Base-by-base conservation (phyloP, 495 filamentous ascomycete genomes). In the Tuber umbilicatum region DNA sequence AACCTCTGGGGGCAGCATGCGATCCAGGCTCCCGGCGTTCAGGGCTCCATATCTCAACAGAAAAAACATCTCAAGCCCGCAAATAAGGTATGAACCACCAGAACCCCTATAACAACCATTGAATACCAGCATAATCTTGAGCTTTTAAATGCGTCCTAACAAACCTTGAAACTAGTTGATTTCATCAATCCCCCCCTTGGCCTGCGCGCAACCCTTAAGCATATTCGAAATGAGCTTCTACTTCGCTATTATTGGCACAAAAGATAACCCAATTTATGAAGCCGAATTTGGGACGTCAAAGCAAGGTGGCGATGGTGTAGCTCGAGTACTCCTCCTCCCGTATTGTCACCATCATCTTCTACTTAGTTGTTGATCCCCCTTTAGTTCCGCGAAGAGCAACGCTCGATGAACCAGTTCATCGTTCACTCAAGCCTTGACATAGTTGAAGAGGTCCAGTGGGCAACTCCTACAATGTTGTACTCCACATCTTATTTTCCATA, bases 341-440 rank as follows among this genome's bases (percentile, higher is more conserved):
- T 42, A 43, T 35, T 50, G 17, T 35, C 60, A 12, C 31, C 31
- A 37, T 50, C 31, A 41, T 42, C 72, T 71, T 31, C 35, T n/a
- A 10, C 55, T 39, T 27, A 27, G 16, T 12, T 73, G 42, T 70
- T 73, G 60, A 71, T 37, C 9, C 64, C 10, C 4, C 50, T 9
- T 76, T 64, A 81, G 76, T 97, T 97, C 87, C 88, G 86, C 42
- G 91, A 94, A 69, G 90, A 96, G 76, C 91, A 93, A 39, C 89
- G 92, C 70, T 91, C 94, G 83, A 92, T 97, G 89, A 97, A 97
- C 86, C 95, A 97, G 84, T 97, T 98, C 86, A 92, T 99, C 83
- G 90, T 95, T 69, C 94, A 99, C 85, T 91, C 91, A 72, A 91
- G 90, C 79, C 85, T 99, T 67, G 95, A 99, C 82, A 93, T 97